Percentiles rank a stretch among this genome's conserved stretches.
Conservation (phyloP, 2,329 filamentous ascomycete species). For the Diplocarpon mali region DNA sequence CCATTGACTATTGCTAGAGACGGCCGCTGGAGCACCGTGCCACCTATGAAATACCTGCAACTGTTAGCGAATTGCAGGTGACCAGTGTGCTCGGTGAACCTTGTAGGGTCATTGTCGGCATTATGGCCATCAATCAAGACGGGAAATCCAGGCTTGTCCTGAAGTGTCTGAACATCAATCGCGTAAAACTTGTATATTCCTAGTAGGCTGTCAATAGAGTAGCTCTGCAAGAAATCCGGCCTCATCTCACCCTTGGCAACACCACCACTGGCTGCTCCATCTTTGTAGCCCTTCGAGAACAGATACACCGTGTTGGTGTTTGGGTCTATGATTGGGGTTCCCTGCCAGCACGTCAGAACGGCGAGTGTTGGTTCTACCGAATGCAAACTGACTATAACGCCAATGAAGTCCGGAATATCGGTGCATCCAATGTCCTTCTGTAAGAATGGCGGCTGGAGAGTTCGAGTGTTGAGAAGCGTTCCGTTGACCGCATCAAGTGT, state of each 20-base stretch:
- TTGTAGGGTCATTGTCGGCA: conserved; percentile 34
- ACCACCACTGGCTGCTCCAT: conserved; percentile 20
- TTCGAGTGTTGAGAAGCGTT: conserved; percentile 28
- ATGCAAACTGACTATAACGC: conserved; percentile 23
- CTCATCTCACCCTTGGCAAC: conserved; percentile 15
- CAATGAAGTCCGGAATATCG: conserved; percentile 31
- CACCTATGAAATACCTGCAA: conserved; percentile 33
- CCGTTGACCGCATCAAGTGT: conserved; percentile 33
- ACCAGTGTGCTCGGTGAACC: conserved; percentile 11
- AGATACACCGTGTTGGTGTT: conserved; percentile 29
- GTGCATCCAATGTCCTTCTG: conserved; percentile 26
- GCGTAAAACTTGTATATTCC: conserved; percentile 25
- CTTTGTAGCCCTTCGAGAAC: conserved; percentile 29
- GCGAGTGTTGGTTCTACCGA: background rate
- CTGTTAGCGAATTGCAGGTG: conserved; percentile 2
- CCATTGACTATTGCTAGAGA: conserved; percentile 31
- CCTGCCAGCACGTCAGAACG: conserved; percentile 8
- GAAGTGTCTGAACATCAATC: conserved; percentile 29
- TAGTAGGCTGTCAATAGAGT: conserved; percentile 4
- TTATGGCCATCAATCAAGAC: conserved; percentile 33
- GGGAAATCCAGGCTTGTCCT: conserved; percentile 31
- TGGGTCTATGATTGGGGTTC: conserved; percentile 30
- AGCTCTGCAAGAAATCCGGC: background rate
- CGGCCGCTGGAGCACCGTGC: conserved; percentile 35
- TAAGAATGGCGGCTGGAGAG: conserved; percentile 31